These are phyloP conservation scores for Dendrobium huoshanense DNA, from an alignment of 106 monocot genomes.

Conservation along the genomic window DNA sequence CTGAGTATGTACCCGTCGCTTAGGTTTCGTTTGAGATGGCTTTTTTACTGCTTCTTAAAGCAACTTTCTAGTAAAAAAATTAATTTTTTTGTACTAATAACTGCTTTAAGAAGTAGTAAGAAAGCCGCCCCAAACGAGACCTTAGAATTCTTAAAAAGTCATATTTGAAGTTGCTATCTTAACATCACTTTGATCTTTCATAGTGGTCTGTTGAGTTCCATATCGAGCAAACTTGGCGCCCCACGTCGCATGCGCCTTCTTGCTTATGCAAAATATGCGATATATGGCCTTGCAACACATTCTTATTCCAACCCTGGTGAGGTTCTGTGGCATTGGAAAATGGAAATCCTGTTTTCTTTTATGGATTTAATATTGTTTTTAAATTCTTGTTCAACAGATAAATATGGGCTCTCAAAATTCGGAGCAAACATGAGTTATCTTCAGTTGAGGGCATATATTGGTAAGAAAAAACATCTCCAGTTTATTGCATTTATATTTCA, in stretches of 20 bases:
- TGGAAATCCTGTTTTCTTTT: neutral
- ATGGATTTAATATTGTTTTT: neutral
- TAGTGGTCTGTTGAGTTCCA: conserved; percentile 83
- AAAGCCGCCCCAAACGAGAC: too few relatives aligned
- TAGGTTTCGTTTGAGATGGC: neutral
- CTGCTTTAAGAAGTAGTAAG: too few relatives aligned
- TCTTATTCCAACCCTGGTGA: conserved; percentile 34
- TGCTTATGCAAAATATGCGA: conserved; percentile 72
- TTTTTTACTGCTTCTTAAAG: too few relatives aligned
- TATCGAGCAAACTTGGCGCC: conserved; percentile 68
- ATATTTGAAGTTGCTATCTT: neutral
- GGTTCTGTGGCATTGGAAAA: neutral
- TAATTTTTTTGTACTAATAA: too few relatives aligned
- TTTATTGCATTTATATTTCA: neutral
- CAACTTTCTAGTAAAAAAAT: too few relatives aligned
- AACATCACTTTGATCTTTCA: conserved; percentile 2
- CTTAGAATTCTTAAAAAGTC: neutral
- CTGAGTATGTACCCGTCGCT: conserved; percentile 50
- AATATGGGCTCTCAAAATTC: conserved; percentile 18
- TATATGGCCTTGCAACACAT: conserved; percentile 47
- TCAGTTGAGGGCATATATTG: conserved; percentile 50
- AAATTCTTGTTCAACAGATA: conserved; percentile 22
- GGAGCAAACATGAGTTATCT: conserved; percentile 44
- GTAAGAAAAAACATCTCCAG: conserved; percentile 7
- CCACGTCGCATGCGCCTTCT: conserved; percentile 56